Base-by-base conservation (phyloP, 768 basidiomycete species). In the Strobilomyces confusus region DNA sequence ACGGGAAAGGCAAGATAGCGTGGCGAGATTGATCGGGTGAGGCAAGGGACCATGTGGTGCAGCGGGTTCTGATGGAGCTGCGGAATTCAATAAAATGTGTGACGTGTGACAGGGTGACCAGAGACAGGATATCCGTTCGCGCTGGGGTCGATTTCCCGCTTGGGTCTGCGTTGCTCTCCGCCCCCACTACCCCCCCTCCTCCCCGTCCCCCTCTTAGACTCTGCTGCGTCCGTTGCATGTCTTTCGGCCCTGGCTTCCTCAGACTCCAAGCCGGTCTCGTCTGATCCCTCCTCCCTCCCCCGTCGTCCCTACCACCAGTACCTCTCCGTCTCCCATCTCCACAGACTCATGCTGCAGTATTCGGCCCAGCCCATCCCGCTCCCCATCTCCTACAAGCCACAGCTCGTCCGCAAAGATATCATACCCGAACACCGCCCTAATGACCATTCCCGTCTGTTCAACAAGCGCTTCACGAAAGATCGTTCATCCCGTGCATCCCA, bases 321-420 rank as follows among this genome's bases (percentile, higher is more conserved):
- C 61, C 66, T 67, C 48, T 62, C 64, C 37, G 67, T 66, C 37
- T 66, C 63, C 52, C 61, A 46, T 38, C 60, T 65, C 12, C 63
- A 58, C 58, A 58, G 67, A 58, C 76, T 69, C 71, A 84, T 84
- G 83, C 80, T 84, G 79, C 82, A 83, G 73, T 80, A 80, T 9
- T 70, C 68, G 20, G 69, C 69, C 3, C 68, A 69, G 48, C 68
- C 69, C 30, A 69, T 69, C 12, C 56, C 69, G 42, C 68, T 71
- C 19, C 64, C 69, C 57, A 61, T 70, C 43, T 26, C 69, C 19
- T 71, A 69, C 58, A 69, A 58, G 43, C 38, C 62, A 19, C 63
- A 65, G 17, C 22, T 59, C 1, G 46, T 60, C 37, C 67, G 69
- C 58, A 69, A 65, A 69, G 67, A 69, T 63, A 71, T 70, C 58